Base-by-base conservation (phyloP, 805 yeast genomes). In the Candida methanosorbosa region DNA sequence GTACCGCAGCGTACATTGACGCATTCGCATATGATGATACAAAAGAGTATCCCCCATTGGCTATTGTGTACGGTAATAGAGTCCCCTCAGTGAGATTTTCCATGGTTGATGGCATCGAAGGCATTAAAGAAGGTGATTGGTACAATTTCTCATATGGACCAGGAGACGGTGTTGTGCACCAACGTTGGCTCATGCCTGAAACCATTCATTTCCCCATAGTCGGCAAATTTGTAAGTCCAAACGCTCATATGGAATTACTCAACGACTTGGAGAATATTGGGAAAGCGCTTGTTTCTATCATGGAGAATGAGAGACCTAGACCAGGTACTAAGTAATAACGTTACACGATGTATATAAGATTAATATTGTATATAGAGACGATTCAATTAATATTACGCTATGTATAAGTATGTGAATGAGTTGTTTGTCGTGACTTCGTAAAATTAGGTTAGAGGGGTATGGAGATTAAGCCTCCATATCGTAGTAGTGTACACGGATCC, bases 121-220 rank as follows among this genome's bases (percentile, higher is more conserved):
- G 76, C 25, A 76, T 88, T 38, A 67, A 61, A 38, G 66, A 70
- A 27, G 95, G 95, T 4, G 70, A 75, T 42, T 87, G 82, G 59
- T 75, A 70, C 42, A 79, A 83, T 46, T 81, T 85, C 46, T 75
- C 70, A 46, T 87, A 84, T 48, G 95, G 94, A 0, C 84, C 85
- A 4, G 97, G 97, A 13, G 97, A 88, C 54, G 97, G 97, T 29
- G 96, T 88, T 15, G 85, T 85, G 1, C 83, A 83, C 56, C 83
- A 81, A 44, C 73, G 73, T 42, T 81, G 87, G 81, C 57, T 83
- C 32, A 72, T 87, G 73, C 97, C 96, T 0, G 83, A 81, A 43
- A 59, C 60, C 28, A 44, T 43, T 16, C 68, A 69, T 41, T 86
- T 81, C 49, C 77, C 80, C 3, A 70, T 83, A 2, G 82, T 69